Evolutionary conservation across 176 grass and related monocot genomes (phyloP).

Genomic region (Carex scoparia): DNA sequence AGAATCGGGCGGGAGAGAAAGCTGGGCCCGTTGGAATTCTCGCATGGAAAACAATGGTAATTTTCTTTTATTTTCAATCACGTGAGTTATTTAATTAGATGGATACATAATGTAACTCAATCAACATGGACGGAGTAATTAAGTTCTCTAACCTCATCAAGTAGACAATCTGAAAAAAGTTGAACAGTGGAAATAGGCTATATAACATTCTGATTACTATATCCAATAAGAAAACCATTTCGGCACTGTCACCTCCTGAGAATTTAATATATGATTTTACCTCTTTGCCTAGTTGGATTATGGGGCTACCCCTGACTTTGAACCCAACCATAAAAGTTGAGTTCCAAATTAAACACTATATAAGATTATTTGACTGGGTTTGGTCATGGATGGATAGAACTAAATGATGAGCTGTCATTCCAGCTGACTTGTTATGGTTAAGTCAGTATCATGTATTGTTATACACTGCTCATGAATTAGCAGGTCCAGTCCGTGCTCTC

Average conservation of each 20-base stretch:
- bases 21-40: slow-evolving; percentile 81
- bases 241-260: neutral
- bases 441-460: neutral
- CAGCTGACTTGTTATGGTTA: neutral
- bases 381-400: neutral
- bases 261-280: neutral
- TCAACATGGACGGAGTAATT: neutral
- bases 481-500: neutral
- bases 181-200: neutral
- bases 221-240: neutral
- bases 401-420: neutral
- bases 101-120: neutral
- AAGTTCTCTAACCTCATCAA: neutral
- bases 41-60: slow-evolving; percentile 95
- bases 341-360: neutral
- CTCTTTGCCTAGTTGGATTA: neutral
- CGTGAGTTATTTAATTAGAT: neutral
- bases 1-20: slow-evolving; percentile 27
- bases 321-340: neutral
- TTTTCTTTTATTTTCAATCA: neutral
- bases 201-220: neutral
- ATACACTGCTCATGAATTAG: neutral
- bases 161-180: neutral
- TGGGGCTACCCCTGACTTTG: neutral
- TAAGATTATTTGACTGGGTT: neutral